Evolutionary conservation across 148 eudicot genomes (phyloP), one percentile per base, ranked within the genome.

Genomic region (Drosera capensis): DNA sequence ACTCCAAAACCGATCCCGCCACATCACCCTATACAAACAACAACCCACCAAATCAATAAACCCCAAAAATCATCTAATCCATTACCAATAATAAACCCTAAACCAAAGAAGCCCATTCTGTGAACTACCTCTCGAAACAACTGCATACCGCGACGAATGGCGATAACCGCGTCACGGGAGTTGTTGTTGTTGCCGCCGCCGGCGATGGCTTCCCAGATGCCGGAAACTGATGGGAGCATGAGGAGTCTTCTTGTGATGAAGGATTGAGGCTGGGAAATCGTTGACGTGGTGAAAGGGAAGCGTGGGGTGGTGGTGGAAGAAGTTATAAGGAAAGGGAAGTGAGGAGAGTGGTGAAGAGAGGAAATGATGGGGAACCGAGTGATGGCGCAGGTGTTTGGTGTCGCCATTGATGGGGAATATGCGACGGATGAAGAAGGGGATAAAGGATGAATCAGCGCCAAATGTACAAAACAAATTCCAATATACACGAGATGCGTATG

Each of bases 121-220:
- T n/a, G n/a, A 49, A 14, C 43, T 7, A 74, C 96, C 83, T 83
- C 75, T 36, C 86, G 47, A 45, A 83, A 88, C 41, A 79, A 86
- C 45, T 52, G 63, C 96, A 88, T 88, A 23, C 96, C 96, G 1
- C 77, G 69, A 7, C 83, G 94, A 45, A 72, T 54, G 14, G 96
- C 90, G 11, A 67, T 20, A 8, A 62, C 58, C 29, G 90, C 77
- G 43, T 77, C 79, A 0, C 80, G 82, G 21, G 74, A 43, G 5
- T 63, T 51, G 52, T 34, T 34, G n/a, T 68, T 65, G n/a, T n/a
- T n/a, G n/a, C n/a, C n/a, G 17, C 77, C 94, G 0, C 94, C 88
- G 1, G 92, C 80, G 18, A 88, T 1, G 39, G 94, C 86, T 49
- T 83, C 77, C 83, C 83, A 88, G 15, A 82, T 46, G 20, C 96